Evolutionary conservation across 1,284 basidiomycete genomes (phyloP).

Genomic region (Pseudozyma flocculosa): DNA sequence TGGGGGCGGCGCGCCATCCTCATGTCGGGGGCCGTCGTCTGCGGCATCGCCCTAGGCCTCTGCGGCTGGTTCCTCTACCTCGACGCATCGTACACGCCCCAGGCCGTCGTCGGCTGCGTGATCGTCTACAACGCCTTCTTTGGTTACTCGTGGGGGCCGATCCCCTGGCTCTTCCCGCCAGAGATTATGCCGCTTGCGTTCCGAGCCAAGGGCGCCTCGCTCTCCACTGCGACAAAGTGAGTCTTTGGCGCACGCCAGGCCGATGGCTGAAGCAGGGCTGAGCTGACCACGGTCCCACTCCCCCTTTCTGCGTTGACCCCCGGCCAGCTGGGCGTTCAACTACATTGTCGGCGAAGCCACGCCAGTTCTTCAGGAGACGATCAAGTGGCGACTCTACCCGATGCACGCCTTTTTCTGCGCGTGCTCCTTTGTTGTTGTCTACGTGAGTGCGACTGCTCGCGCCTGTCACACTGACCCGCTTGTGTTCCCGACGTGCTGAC

Average conservation of each 20-base stretch:
- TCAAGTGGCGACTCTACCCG: constrained; percentile 89
- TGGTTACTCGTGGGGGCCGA: constrained; percentile 69
- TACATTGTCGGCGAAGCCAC: constrained; percentile 86
- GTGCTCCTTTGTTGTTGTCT: constrained; percentile 70
- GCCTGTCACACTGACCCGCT: no score
- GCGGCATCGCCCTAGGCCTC: constrained; percentile 73
- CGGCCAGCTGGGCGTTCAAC: constrained; percentile 64
- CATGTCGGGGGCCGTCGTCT: constrained; percentile 78
- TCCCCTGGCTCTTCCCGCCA: constrained; percentile 74
- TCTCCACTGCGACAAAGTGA: constrained; percentile 58
- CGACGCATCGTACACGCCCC: constrained; percentile 67
- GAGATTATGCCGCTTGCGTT: constrained; percentile 67
- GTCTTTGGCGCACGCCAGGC: constrained; percentile 12
- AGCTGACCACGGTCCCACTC: no score
- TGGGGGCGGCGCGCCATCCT: constrained; percentile 88
- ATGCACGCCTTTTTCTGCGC: constrained; percentile 95
- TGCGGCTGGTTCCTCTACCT: constrained; percentile 93
- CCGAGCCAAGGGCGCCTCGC: constrained; percentile 73
- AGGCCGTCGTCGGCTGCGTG: constrained; percentile 83
- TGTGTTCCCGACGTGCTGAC: no score
- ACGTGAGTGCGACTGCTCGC: constrained; percentile 57
- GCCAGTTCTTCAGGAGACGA: constrained; percentile 82
- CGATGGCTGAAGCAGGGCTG: no score
- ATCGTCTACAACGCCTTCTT: constrained; percentile 93
- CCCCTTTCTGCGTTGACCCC: no score